A percentile compares a stretch with the other conserved stretches of the same genome.
phyloP scores from a whole-genome alignment of 495 filamentous ascomycete species.

The Tuber microsphaerosporum region DNA sequence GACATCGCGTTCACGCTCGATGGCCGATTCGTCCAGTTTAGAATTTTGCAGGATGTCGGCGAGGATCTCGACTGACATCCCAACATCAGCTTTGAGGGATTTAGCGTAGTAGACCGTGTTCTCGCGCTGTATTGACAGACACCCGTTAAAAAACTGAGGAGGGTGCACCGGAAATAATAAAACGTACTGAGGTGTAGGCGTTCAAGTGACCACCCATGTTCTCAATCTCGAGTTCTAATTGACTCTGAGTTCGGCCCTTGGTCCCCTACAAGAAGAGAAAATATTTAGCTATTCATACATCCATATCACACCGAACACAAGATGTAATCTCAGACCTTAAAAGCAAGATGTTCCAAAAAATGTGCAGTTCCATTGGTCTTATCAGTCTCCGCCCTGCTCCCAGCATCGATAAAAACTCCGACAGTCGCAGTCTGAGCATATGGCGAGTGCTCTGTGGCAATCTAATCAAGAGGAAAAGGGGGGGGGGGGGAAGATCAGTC shows the following conservation, averaged over 20 bases:
- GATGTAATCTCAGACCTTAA: constrained; percentile 63
- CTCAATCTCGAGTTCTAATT: constrained; percentile 98
- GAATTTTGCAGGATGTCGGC: constrained; percentile 99
- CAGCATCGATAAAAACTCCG: constrained; percentile 98
- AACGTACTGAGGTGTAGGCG: constrained; percentile 94
- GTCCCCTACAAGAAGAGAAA: constrained; percentile 59
- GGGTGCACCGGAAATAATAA: constrained; percentile 9
- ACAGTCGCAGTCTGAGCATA: constrained; percentile 98
- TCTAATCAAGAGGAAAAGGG: constrained; percentile 50
- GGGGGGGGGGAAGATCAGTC: background rate
- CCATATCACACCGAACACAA: background rate
- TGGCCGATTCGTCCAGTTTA: constrained; percentile 83
- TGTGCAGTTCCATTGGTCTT: constrained; percentile 98
- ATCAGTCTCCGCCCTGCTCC: constrained; percentile 94
- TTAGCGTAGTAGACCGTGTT: constrained; percentile 99
- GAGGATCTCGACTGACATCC: constrained; percentile 91
- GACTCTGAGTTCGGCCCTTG: constrained; percentile 82
- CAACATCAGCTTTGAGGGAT: constrained; percentile 94
- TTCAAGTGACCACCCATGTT: constrained; percentile 99
- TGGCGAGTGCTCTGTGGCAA: constrained; percentile 95
- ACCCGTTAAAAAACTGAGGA: background rate
- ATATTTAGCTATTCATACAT: constrained; percentile 14
- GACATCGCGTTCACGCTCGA: constrained; percentile 95
- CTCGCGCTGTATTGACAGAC: constrained; percentile 60
- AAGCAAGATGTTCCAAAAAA: constrained; percentile 98